phyloP scores from a whole-genome alignment of 306 rosid genomes.

The Malus asiatica region DNA sequence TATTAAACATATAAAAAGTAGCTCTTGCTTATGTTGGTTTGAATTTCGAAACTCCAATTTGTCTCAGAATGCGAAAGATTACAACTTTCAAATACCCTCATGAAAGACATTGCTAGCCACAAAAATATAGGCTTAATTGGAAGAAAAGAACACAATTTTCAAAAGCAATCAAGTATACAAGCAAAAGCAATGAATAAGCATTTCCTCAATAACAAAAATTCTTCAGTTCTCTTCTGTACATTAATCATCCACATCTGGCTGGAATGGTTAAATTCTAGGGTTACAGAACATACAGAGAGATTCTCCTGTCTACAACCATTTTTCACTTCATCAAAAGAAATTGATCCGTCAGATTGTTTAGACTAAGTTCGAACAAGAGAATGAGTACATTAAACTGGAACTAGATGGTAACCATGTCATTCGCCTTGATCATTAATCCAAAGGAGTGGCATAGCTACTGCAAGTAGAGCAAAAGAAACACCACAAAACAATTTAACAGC shows the following conservation, averaged over 20 bases:
- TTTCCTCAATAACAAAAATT: background rate
- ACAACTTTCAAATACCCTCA: too few species aligned
- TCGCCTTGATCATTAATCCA: conserved; percentile 49
- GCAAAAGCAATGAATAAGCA: too few species aligned
- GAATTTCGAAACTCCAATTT: background rate
- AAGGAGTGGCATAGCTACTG: conserved; percentile 36
- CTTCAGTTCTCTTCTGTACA: background rate
- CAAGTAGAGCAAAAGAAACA: conserved; percentile 43
- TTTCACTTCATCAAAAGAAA: background rate
- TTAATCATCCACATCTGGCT: background rate
- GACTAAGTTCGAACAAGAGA: background rate
- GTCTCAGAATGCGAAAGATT: background rate
- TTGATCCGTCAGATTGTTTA: conserved; percentile 5
- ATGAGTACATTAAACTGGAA: conserved; percentile 47
- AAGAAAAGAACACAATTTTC: background rate
- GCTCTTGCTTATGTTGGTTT: too few species aligned
- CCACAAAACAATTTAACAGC: conserved; percentile 45
- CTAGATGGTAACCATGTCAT: conserved; percentile 36
- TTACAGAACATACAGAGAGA: background rate
- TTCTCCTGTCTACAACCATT: background rate
- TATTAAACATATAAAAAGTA: background rate
- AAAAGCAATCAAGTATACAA: background rate
- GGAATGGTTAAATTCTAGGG: background rate
- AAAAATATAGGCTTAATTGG: background rate
- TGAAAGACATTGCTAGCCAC: background rate